Conservation (phyloP, 2,329 filamentous ascomycete genomes). For the Penicillium sp. region DNA sequence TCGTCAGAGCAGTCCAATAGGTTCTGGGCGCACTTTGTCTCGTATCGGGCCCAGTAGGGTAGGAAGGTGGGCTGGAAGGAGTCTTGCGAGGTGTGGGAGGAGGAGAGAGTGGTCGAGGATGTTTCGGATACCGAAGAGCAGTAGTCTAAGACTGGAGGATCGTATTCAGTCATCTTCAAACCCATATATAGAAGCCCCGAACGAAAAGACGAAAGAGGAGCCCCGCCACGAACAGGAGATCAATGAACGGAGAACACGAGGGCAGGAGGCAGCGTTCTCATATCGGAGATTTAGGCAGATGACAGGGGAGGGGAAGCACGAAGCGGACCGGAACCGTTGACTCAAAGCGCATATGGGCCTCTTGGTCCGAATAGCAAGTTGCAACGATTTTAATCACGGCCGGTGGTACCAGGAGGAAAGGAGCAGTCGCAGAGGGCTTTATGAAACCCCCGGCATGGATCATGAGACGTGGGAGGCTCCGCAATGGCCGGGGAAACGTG, state of each 20-base stretch:
- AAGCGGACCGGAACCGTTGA: conserved; percentile 2
- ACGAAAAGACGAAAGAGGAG: conserved; percentile 3
- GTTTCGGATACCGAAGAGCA: conserved; percentile 13
- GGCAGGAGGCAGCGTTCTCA: conserved; percentile 14
- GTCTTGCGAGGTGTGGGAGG: neutral
- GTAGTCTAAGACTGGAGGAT: conserved; percentile 24
- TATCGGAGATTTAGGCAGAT: conserved; percentile 5
- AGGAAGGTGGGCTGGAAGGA: conserved; percentile 28
- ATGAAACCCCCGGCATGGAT: conserved; percentile 10
- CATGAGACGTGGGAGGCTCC: conserved; percentile 26
- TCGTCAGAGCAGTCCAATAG: conserved; percentile 43
- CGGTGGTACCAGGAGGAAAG: conserved; percentile 16
- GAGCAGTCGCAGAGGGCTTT: conserved; percentile 9
- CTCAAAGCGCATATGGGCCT: neutral
- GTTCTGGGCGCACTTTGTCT: conserved; percentile 42
- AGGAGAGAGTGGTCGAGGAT: conserved; percentile 5
- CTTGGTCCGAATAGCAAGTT: conserved; percentile 18
- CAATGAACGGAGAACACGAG: conserved; percentile 3
- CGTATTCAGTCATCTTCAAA: conserved; percentile 30
- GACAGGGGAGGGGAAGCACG: conserved; percentile 3
- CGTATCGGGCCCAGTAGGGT: conserved; percentile 43
- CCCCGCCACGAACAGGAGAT: conserved; percentile 3
- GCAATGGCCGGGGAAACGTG: conserved; percentile 16
- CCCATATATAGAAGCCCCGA: conserved; percentile 16
- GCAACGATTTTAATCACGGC: conserved; percentile 16